These are phyloP conservation scores for Aspergillus sp. DNA, from an alignment of 2,329 filamentous ascomycete species.

Conservation along the genomic window DNA sequence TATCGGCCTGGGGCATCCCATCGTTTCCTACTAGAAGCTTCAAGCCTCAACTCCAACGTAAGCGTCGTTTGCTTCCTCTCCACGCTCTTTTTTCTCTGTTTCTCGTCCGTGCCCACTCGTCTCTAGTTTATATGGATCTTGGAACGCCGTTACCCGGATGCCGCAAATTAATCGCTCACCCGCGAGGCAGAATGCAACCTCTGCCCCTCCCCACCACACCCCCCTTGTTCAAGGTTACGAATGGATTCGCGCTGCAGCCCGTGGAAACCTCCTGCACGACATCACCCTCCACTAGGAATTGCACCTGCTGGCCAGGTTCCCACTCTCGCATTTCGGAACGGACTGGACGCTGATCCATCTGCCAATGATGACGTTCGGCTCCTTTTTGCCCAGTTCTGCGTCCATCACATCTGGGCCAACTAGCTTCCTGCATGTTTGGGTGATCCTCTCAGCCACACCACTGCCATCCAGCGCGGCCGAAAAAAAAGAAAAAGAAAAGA, in stretches of 20 bases:
- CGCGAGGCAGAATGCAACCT: conserved; percentile 19
- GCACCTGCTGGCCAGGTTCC: conserved; percentile 7
- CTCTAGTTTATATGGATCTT: not conserved
- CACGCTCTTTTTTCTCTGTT: not conserved
- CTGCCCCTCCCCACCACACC: conserved; percentile 7
- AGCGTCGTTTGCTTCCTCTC: not conserved
- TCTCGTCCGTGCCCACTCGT: not conserved
- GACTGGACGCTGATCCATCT: conserved; percentile 13
- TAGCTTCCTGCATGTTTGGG: conserved; percentile 32
- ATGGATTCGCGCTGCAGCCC: conserved; percentile 22
- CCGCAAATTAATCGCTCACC: conserved; percentile 1
- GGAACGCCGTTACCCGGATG: not conserved
- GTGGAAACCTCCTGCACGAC: conserved; percentile 24
- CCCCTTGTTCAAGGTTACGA: conserved; percentile 23
- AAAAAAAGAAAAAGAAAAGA: not conserved
- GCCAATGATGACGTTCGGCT: conserved; percentile 16
- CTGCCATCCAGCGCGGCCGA: conserved; percentile 7
- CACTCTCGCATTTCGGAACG: conserved; percentile 9
- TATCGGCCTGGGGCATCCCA: not conserved
- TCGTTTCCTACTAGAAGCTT: not conserved
- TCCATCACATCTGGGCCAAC: conserved; percentile 28
- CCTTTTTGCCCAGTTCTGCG: conserved; percentile 19
- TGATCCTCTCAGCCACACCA: conserved; percentile 25
- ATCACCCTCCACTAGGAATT: conserved; percentile 17
- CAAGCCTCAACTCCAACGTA: not conserved